Conservation (phyloP, 495 filamentous ascomycete species). For the Annulohypoxylon stygium region DNA sequence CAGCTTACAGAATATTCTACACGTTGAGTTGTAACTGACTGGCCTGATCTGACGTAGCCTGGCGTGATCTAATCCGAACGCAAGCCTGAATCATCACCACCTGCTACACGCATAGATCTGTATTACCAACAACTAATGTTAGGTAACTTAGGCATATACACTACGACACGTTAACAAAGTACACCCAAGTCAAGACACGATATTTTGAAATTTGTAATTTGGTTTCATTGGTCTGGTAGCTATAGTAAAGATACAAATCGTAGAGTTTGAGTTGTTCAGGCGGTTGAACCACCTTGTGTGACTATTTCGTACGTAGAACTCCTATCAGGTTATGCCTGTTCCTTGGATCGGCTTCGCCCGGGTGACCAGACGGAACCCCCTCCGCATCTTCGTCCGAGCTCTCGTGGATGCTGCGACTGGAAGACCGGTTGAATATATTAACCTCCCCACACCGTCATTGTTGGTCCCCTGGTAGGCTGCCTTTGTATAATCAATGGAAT, state of each 20-base stretch:
- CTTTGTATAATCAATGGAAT: conserved; percentile 39
- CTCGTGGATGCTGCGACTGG: conserved; percentile 1
- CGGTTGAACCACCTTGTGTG: conserved; percentile 18
- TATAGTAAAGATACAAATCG: conserved; percentile 49
- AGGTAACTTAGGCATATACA: neutral
- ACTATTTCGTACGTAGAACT: conserved; percentile 38
- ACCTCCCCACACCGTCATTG: conserved; percentile 4
- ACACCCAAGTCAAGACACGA: conserved; percentile 1
- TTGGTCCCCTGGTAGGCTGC: conserved; percentile 19
- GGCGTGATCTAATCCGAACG: neutral
- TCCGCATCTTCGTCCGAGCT: conserved; percentile 8
- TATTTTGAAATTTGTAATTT: conserved; percentile 33
- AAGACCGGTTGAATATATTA: conserved; percentile 12
- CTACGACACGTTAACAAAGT: neutral
- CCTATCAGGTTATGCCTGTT: conserved; percentile 31
- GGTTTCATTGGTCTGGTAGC: conserved; percentile 45
- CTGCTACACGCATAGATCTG: neutral
- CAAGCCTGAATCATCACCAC: neutral
- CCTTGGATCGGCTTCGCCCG: conserved; percentile 15
- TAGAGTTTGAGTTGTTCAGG: conserved; percentile 28
- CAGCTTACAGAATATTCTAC: neutral
- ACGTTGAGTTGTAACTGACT: neutral
- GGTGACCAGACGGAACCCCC: conserved; percentile 15
- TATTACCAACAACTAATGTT: neutral
- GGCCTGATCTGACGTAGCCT: conserved; percentile 9